phyloP scores from a whole-genome alignment of 2,329 filamentous ascomycete genomes.

The Chrysoporthe puriensis region DNA sequence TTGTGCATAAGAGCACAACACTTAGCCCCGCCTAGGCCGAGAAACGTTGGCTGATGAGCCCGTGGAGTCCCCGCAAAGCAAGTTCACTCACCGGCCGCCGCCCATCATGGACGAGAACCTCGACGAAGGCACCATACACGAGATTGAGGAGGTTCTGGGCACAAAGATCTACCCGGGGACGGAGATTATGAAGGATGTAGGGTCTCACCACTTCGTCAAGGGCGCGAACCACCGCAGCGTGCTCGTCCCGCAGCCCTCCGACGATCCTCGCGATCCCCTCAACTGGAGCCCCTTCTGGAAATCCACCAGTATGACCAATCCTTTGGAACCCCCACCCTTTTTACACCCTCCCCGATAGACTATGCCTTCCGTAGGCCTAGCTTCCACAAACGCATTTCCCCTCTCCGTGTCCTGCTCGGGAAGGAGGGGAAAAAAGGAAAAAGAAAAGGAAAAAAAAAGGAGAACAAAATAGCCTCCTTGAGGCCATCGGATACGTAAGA shows the following conservation, averaged over 20 bases:
- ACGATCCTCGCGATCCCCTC: constrained; percentile 52
- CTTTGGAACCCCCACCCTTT: too few species aligned
- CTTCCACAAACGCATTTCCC: too few species aligned
- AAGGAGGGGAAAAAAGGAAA: background rate
- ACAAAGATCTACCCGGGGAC: constrained; percentile 42
- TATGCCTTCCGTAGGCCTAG: too few species aligned
- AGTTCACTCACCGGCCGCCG: background rate
- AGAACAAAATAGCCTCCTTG: background rate
- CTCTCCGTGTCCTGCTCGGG: too few species aligned
- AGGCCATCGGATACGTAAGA: too few species aligned
- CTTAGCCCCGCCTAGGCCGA: background rate
- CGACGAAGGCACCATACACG: constrained; percentile 30
- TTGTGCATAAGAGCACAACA: background rate
- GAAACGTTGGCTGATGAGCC: background rate
- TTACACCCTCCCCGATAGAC: too few species aligned
- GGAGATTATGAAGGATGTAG: constrained; percentile 55
- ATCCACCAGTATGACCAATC: constrained; percentile 30
- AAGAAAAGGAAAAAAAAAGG: background rate
- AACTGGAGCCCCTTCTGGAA: constrained; percentile 55
- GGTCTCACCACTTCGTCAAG: constrained; percentile 67
- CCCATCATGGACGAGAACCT: constrained; percentile 34
- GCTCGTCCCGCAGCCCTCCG: constrained; percentile 51
- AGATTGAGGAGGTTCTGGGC: constrained; percentile 34
- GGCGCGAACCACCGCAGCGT: constrained; percentile 46
- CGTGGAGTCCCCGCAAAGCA: background rate